Evolutionary conservation across 2,329 filamentous ascomycete species (phyloP), one percentile per base, ranked within the genome.

Genomic region (Allantophomopsis lycopodina): DNA sequence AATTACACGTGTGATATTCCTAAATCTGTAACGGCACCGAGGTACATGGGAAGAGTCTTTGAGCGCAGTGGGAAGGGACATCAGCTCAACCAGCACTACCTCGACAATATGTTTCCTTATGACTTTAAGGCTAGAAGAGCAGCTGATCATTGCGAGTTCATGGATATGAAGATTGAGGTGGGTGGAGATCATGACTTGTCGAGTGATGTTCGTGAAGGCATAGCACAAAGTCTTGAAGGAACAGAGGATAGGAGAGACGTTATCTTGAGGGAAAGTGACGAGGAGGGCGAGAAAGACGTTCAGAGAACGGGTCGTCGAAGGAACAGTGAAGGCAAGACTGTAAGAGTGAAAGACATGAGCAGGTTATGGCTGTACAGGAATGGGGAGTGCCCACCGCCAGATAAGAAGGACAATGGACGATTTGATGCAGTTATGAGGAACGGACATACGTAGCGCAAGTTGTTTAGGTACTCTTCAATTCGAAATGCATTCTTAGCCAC

Each of bases 1-100:
- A 71, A 81, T 53, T 42, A 40, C 20, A 36, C 37, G 10, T 40
- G 34, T 23, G n/a, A 21, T 17, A 8, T 38, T 14, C 20, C 42
- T 32, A 13, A 18, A 17, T n/a, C 28, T 32, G 13, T 23, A 37
- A 30, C 37, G 30, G 28, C 37, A 32, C 14, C 40, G 20, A 3
- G 40, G 38, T 40, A 36, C 18, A 40, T 40, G 12, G 45, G 45
- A 16, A 16, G 18, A 1, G 43, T 46, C 2, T 46, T 46, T 36
- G 33, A 41, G 18, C 38, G 43, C 7, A 15, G 21, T 20, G 42
- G 44, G 15, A 35, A 15, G 8, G 50, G 50, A 10, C 50, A 53
- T 36, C 38, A 50, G 17, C 23, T 53, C 18, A 47, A 48, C 30
- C 47, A 50, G 39, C 50, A 53, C 40, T 53, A 51, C 35, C 42